Percentiles rank a stretch among this genome's conserved stretches.
These are phyloP conservation scores for Phytophthora hibernalis DNA, from an alignment of 352 stramenopile genomes.

Conservation along the genomic window DNA sequence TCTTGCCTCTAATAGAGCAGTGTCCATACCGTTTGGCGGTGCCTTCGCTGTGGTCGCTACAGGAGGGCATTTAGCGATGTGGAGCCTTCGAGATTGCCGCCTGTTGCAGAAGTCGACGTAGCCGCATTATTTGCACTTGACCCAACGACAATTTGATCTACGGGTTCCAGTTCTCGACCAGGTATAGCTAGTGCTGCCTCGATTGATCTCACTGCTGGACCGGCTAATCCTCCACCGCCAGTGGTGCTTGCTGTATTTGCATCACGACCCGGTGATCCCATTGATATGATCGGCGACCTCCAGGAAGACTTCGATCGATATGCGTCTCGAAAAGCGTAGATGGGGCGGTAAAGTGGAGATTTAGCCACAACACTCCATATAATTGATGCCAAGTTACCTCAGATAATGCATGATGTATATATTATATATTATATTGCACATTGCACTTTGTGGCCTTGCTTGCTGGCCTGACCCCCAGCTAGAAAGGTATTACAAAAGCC, in stretches of 20 bases:
- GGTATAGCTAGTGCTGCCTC: constrained; percentile 13
- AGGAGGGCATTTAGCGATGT: constrained; percentile 62
- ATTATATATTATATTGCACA: no score
- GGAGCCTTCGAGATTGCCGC: constrained; percentile 58
- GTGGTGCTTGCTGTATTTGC: constrained; percentile 58
- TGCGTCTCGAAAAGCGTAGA: constrained; percentile 63
- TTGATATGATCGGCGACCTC: constrained; percentile 70
- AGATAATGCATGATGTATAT: no score
- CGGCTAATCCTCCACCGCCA: constrained; percentile 3
- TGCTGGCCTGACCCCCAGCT: no score
- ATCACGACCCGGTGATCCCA: constrained; percentile 53
- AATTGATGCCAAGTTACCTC: constrained; percentile 54
- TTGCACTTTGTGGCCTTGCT: no score
- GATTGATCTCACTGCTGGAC: not conserved
- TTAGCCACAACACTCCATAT: constrained; percentile 63
- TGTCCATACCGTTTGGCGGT: constrained; percentile 65
- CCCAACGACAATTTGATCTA: constrained; percentile 8
- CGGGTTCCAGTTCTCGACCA: constrained; percentile 20
- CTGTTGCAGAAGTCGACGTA: constrained; percentile 49
- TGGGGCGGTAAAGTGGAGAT: constrained; percentile 56
- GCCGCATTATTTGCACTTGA: constrained; percentile 47
- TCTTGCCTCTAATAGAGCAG: constrained; percentile 48
- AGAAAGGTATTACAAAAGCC: no score
- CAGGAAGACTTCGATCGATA: constrained; percentile 57
- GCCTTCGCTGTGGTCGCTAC: constrained; percentile 54